Conservation (phyloP, 306 rosid species). For the Phaseolus lunatus region DNA sequence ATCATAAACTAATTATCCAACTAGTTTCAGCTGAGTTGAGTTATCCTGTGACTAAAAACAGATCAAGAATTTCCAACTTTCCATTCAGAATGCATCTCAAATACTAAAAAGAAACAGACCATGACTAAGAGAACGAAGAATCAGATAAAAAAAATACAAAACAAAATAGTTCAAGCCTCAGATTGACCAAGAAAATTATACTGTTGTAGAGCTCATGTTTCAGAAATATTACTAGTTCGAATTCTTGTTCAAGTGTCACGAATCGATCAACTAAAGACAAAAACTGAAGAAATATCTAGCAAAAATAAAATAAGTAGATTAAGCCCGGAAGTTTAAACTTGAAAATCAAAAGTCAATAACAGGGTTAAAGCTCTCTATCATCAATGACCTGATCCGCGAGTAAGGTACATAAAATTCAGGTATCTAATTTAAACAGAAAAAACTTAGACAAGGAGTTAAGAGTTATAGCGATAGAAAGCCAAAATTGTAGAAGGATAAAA, state of each 20-base stretch:
- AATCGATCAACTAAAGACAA: neutral
- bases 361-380: neutral
- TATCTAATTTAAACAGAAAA: neutral
- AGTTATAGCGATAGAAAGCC: neutral
- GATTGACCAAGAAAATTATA: neutral
- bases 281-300: neutral
- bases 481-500: neutral
- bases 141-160: neutral
- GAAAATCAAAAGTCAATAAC: neutral
- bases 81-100: neutral
- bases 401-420: neutral
- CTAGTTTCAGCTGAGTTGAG: conserved; percentile 1
- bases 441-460: neutral
- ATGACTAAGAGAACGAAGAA: neutral
- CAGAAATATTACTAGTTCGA: neutral
- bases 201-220: neutral
- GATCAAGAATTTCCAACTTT: neutral
- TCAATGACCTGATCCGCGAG: neutral
- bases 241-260: neutral
- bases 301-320: neutral
- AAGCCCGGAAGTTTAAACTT: neutral
- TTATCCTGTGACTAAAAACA: conserved; percentile 12
- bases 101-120: neutral
- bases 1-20: neutral
- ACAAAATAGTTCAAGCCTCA: neutral